Conservation (phyloP, 306 rosid genomes). For the Cicer chorassanicum region DNA sequence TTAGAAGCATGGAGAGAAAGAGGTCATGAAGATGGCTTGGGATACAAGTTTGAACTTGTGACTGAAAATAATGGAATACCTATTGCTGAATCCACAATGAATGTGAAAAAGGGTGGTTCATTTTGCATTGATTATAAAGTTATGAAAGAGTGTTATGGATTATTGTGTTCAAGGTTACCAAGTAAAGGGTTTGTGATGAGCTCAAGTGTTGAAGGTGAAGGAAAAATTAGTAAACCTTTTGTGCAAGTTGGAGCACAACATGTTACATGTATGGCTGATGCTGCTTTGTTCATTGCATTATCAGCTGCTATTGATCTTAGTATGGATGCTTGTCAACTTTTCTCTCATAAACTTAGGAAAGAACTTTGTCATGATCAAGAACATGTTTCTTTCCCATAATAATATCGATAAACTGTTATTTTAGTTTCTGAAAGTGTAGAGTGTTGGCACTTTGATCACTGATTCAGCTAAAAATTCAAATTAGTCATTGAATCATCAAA, state of each 20-base stretch:
- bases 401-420: background rate
- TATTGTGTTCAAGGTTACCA: slow-evolving; percentile 53
- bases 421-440: too few species aligned
- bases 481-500: too few species aligned
- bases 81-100: slow-evolving; percentile 81
- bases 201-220: slow-evolving; percentile 87
- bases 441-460: too few species aligned
- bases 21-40: slow-evolving; percentile 77
- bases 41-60: slow-evolving; percentile 85
- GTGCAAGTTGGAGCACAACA: slow-evolving; percentile 88
- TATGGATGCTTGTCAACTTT: slow-evolving; percentile 92
- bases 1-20: slow-evolving; percentile 93
- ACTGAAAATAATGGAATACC: slow-evolving; percentile 62
- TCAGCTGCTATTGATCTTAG: slow-evolving; percentile 96
- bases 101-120: slow-evolving; percentile 72
- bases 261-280: slow-evolving; percentile 94
- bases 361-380: slow-evolving; percentile 81
- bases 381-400: slow-evolving; percentile 51
- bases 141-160: slow-evolving; percentile 51
- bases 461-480: too few species aligned
- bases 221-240: slow-evolving; percentile 75
- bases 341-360: slow-evolving; percentile 80
- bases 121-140: slow-evolving; percentile 72
- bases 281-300: slow-evolving; percentile 83
- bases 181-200: slow-evolving; percentile 84